Evolutionary conservation across 1,284 basidiomycete genomes (phyloP), one percentile per base, ranked within the genome.

Genomic region (Phenoliferia sp.): DNA sequence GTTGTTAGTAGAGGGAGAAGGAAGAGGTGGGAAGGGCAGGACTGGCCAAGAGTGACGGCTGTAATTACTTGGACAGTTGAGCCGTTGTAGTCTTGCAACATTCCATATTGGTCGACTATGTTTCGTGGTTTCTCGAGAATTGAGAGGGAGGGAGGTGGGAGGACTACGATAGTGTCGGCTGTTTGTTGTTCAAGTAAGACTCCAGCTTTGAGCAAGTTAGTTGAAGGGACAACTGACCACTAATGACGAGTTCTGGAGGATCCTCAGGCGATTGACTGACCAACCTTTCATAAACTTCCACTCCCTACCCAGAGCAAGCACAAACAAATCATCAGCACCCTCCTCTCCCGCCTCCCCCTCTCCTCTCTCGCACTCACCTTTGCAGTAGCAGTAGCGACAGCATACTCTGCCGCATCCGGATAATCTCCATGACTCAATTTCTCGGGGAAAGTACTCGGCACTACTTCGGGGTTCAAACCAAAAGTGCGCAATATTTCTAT

Each of bases 81-180:
- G 7, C 92, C 92, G 65, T 94, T 93, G 74, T 97, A 82, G 68
- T 95, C 90, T 33, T 89, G 82, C 58, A 98, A 81, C 90, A 93
- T 95, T 28, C 90, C 85, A 50, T 92, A 77, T 77, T 98, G 94
- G 74, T 98, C 94, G 39, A 83, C 85, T 76, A 90, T 88, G 48
- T 86, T 85, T 0, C 76, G 64, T 0, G 95, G 95, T 79, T 98
- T 99, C 79, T 99, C 95, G 9, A 98, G 82, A 26, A 96, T 85
- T 36, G 65, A 57, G 7, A 61, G 67, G 1, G 85, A 65, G 83
- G 82, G 17, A 0, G 86, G 86, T 66, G 92, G 90, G 26, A 90
- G 90, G 59, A 96, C 81, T 28, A 96, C 92, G 22, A 97, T 86
- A 0, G 94, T 96, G 77, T 97, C 94, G 68, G 93, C 94, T 92